These are phyloP conservation scores for Penstemon newberryi DNA, from an alignment of 257 asterid species.

Conservation along the genomic window DNA sequence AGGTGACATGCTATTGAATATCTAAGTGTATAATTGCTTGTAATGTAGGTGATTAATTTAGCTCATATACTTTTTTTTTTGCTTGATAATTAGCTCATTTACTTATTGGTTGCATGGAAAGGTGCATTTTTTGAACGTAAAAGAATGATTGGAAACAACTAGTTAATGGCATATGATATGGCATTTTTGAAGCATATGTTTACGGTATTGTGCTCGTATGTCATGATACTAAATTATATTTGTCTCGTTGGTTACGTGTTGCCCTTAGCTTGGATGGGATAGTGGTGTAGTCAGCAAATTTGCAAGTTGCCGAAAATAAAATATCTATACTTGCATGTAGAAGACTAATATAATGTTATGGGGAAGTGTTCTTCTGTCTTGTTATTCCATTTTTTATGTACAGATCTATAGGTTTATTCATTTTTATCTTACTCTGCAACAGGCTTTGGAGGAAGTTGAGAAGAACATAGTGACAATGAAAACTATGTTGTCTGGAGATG, in stretches of 20 bases:
- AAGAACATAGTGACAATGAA: slow-evolving; percentile 82
- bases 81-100: slow-evolving; percentile 3
- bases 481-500: slow-evolving; percentile 87
- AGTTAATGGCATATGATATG: slow-evolving; percentile 5
- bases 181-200: neutral
- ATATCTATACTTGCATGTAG: slow-evolving; percentile 13
- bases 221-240: slow-evolving; percentile 15
- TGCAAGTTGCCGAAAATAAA: neutral
- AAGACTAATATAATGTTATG: neutral
- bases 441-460: slow-evolving; percentile 99
- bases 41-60: slow-evolving; percentile 15
- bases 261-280: slow-evolving; percentile 19
- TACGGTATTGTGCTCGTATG: slow-evolving; percentile 4
- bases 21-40: neutral
- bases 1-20: neutral
- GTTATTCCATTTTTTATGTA: slow-evolving; percentile 21
- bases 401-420: slow-evolving; percentile 20
- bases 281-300: slow-evolving; percentile 1
- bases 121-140: neutral
- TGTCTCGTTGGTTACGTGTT: neutral
- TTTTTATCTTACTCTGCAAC: slow-evolving; percentile 25
- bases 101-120: neutral
- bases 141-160: neutral
- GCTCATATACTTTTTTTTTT: neutral
- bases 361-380: slow-evolving; percentile 15